Conservation (phyloP, 345 rosid species). For the Eucalyptus curtisii region DNA sequence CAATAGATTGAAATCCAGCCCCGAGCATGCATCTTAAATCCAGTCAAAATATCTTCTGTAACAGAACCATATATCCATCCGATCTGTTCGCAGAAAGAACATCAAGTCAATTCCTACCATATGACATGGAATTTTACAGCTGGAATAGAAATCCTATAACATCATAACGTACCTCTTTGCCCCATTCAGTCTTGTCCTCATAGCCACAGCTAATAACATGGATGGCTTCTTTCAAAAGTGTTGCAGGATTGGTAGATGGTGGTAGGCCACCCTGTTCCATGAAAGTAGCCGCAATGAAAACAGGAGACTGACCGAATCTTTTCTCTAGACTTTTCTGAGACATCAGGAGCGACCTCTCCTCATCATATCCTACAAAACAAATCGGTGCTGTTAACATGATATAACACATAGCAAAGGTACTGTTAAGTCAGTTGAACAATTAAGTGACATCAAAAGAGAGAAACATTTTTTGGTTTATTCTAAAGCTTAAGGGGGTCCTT, state of each 20-base stretch:
- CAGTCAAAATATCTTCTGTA: constrained; percentile 98
- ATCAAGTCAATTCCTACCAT: neutral
- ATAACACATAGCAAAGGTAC: neutral
- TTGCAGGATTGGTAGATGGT: constrained; percentile 88
- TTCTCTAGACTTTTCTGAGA: constrained; percentile 95
- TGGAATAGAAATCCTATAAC: neutral
- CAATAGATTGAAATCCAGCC: constrained; percentile 98
- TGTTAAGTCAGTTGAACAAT: neutral
- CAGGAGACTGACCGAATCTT: constrained; percentile 99
- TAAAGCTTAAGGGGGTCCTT: neutral
- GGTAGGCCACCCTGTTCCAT: constrained; percentile 99
- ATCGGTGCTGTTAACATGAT: neutral
- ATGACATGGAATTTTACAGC: neutral
- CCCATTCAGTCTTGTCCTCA: constrained; percentile 99
- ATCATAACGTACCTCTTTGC: constrained; percentile 72
- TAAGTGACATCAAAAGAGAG: neutral
- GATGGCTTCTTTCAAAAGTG: constrained; percentile 93
- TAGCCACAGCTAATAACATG: constrained; percentile 99
- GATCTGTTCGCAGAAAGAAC: constrained; percentile 32
- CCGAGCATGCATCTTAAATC: constrained; percentile 99
- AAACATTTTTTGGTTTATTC: neutral
- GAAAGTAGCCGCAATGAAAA: constrained; percentile 95
- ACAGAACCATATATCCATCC: constrained; percentile 99
- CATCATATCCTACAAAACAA: constrained; percentile 81
- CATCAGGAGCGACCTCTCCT: constrained; percentile 96